phyloP scores from a whole-genome alignment of 441 rosid genomes.

The Geranium incanum region DNA sequence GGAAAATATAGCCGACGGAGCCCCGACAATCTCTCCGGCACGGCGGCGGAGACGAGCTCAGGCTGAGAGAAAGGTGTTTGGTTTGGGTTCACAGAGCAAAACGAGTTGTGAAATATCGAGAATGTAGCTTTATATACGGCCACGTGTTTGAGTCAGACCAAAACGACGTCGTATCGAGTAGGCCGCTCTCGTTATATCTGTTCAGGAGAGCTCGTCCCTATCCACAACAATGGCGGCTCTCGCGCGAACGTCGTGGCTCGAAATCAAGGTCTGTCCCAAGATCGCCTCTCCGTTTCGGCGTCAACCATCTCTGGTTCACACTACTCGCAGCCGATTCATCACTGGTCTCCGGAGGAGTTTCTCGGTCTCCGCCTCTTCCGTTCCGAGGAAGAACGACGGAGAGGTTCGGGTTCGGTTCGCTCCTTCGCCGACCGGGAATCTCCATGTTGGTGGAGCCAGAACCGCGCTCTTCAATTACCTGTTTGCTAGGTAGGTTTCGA shows the following conservation, averaged over 20 bases:
- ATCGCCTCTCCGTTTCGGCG: slow-evolving; percentile 10
- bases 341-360: slow-evolving; percentile 28
- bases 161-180: neutral
- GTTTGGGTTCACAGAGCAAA: neutral
- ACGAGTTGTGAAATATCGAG: neutral
- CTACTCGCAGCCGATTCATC: neutral
- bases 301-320: neutral
- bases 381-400: slow-evolving; percentile 18
- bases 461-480: slow-evolving; percentile 94
- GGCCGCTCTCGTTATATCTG: neutral
- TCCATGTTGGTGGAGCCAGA: slow-evolving; percentile 94
- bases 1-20: neutral
- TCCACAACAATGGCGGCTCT: slow-evolving; percentile 14
- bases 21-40: neutral
- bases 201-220: neutral
- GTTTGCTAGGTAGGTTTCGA: slow-evolving; percentile 58
- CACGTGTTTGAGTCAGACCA: neutral
- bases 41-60: neutral
- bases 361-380: slow-evolving; percentile 40
- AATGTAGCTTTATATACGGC: neutral
- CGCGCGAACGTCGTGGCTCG: slow-evolving; percentile 13
- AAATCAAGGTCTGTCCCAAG: slow-evolving; percentile 11
- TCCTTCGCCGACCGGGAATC: slow-evolving; percentile 95
- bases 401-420: slow-evolving; percentile 85
- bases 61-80: neutral